These are phyloP conservation scores for Epichloe sibirici DNA, from an alignment of 2,329 filamentous ascomycete genomes.

Conservation along the genomic window DNA sequence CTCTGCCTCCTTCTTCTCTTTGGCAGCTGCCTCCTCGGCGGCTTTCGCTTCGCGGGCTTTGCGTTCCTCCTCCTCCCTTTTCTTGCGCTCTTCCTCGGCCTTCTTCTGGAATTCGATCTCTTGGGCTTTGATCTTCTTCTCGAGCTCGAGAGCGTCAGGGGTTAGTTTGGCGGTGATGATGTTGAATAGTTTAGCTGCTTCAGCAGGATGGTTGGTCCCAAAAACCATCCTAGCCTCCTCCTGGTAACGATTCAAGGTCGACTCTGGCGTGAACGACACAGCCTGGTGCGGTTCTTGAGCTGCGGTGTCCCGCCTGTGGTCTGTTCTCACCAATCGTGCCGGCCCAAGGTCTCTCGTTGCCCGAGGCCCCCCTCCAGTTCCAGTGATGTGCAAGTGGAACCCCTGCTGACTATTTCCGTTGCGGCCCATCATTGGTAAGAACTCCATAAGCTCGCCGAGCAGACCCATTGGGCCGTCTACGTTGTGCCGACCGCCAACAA, in stretches of 20 bases:
- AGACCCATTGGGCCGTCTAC: constrained; percentile 41
- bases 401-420: constrained; percentile 36
- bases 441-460: constrained; percentile 44
- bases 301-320: constrained; percentile 34
- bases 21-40: constrained; percentile 52
- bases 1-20: constrained; percentile 58
- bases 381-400: constrained; percentile 48
- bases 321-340: constrained; percentile 30
- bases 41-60: constrained; percentile 59
- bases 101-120: constrained; percentile 39
- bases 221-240: constrained; percentile 86
- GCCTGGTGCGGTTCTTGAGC: constrained; percentile 58
- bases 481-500: constrained; percentile 25
- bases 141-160: constrained; percentile 72
- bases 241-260: constrained; percentile 69
- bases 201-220: constrained; percentile 46
- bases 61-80: constrained; percentile 52
- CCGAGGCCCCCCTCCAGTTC: constrained; percentile 32
- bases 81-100: constrained; percentile 45
- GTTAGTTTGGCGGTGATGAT: constrained; percentile 62
- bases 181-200: constrained; percentile 58
- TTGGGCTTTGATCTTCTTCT: constrained; percentile 55
- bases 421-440: constrained; percentile 34
- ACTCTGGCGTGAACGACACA: constrained; percentile 58
- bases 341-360: constrained; percentile 38